Base-by-base conservation (phyloP, 192 early-diverging fungal genomes). In the Backusella morwellensis region DNA sequence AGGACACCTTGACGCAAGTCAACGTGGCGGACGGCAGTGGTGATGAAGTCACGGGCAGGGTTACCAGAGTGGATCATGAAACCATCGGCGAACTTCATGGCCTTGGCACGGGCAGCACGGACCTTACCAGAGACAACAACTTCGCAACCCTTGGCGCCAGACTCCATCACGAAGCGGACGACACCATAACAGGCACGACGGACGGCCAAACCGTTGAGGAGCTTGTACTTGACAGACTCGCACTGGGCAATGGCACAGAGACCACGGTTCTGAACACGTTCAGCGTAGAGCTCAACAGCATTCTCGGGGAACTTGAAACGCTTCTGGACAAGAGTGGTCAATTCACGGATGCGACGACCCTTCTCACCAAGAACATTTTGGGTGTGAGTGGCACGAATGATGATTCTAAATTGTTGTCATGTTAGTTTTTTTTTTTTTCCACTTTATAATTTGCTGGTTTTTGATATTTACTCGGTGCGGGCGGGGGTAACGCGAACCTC, bases 31-130 rank as follows among this genome's bases (percentile, higher is more conserved):
- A 96, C 93, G 70, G 98, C 97, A 68, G 90, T 88, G 91, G 98
- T 96, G 84, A 99, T 97, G 86, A 91, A 97, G 86, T 97, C 95
- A 84, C 90, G 87, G 83, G 96, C 94, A 86, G 98, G 98, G 87
- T 98, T 94, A 90, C 98, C 98, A 85, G 97, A 97, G 95, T 99
- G 96, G 87, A 99, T 94, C 96, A 99, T 97, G 93, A 99, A 98
- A 79, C 98, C 98, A 82, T 98, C 97, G 85, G 92, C 90, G 89
- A 99, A 99, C 93, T 99, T 99, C 98, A 98, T 98, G 73, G 98
- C 92, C 95, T 99, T 99, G 87, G 98, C 98, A 96, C 98, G 98
- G 77, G 97, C 97, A 86, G 93, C 98, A 88, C 98, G 97, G 80
- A 99, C 93, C 93, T 99, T 99, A 79, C 98, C 98, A 77, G 97